Percentiles rank a stretch among this genome's conserved stretches.
These are phyloP conservation scores for Cladosporium sp. DNA, from an alignment of 2,329 filamentous ascomycete genomes.

Conservation along the genomic window DNA sequence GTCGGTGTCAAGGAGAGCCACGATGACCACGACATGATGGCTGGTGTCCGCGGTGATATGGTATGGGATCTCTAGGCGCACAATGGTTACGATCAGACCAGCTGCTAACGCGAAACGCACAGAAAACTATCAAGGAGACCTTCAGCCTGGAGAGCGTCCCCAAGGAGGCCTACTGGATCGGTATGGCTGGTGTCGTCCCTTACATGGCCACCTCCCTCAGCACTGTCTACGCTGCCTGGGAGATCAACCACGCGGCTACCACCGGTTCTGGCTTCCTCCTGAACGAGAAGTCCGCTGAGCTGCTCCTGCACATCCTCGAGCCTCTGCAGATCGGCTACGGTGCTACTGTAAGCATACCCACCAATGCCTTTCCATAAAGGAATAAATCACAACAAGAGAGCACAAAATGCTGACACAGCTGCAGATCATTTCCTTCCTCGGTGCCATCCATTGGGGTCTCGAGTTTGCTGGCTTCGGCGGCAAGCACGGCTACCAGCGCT, in stretches of 20 bases:
- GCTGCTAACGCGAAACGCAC: conserved; percentile 18
- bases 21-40: conserved; percentile 42
- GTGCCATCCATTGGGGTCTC: conserved; percentile 89
- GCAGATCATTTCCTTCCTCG: conserved; percentile 86
- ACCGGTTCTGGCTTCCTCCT: conserved; percentile 61
- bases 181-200: conserved; percentile 47
- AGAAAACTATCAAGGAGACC: conserved; percentile 46
- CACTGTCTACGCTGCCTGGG: conserved; percentile 76
- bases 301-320: conserved; percentile 70
- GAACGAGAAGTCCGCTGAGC: conserved; percentile 64
- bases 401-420: conserved; percentile 1
- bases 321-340: conserved; percentile 88
- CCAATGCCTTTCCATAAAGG: too few species aligned
- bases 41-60: conserved; percentile 37
- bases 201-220: conserved; percentile 80
- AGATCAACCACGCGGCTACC: conserved; percentile 65
- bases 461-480: conserved; percentile 70
- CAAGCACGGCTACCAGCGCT: conserved; percentile 69
- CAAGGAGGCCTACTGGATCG: conserved; percentile 45
- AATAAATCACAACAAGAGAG: neutral
- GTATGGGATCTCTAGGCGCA: conserved; percentile 18
- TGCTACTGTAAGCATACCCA: conserved; percentile 55
- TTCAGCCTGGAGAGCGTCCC: conserved; percentile 45
- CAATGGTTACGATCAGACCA: neutral
- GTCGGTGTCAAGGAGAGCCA: conserved; percentile 31